phyloP scores from a whole-genome alignment of 2,329 filamentous ascomycete genomes.

The Neofusicoccum laricinum region DNA sequence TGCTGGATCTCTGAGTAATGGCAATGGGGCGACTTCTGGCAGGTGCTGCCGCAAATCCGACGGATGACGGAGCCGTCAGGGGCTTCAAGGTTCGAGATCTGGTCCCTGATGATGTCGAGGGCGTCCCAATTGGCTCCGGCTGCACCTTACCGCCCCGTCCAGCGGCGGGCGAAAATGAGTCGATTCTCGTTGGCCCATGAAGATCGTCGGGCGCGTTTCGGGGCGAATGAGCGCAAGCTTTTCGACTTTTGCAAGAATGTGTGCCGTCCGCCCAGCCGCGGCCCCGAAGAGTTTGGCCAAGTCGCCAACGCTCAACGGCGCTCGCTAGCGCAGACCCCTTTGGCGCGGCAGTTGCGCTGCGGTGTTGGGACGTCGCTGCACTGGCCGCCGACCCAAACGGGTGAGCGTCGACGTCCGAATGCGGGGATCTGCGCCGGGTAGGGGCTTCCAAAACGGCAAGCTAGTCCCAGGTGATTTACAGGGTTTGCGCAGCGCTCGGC shows the following conservation, averaged over 20 bases:
- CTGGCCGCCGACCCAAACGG: background rate
- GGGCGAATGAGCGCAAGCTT: background rate
- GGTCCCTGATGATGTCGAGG: background rate
- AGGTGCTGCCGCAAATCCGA: background rate
- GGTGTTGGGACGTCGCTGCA: background rate
- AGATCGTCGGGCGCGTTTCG: slow-evolving; percentile 7
- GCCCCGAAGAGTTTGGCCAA: background rate
- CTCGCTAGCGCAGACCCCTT: background rate
- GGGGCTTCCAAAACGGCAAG: background rate
- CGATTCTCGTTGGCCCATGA: slow-evolving; percentile 1
- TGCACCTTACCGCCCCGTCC: slow-evolving; percentile 1
- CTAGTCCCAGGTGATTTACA: background rate
- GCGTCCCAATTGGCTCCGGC: background rate
- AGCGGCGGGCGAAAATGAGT: background rate
- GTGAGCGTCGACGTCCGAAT: background rate
- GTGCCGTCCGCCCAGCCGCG: background rate
- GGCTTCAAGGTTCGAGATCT: slow-evolving; percentile 10
- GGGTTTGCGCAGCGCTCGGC: background rate
- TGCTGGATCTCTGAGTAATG: slow-evolving; percentile 1
- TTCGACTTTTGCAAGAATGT: too few species aligned
- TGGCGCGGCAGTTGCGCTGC: background rate
- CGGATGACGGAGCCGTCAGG: slow-evolving; percentile 1
- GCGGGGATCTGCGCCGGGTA: background rate
- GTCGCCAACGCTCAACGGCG: background rate
- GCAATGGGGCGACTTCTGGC: background rate